phyloP scores from a whole-genome alignment of 1,139 yeast genomes.

The Kodamaea suecica region DNA sequence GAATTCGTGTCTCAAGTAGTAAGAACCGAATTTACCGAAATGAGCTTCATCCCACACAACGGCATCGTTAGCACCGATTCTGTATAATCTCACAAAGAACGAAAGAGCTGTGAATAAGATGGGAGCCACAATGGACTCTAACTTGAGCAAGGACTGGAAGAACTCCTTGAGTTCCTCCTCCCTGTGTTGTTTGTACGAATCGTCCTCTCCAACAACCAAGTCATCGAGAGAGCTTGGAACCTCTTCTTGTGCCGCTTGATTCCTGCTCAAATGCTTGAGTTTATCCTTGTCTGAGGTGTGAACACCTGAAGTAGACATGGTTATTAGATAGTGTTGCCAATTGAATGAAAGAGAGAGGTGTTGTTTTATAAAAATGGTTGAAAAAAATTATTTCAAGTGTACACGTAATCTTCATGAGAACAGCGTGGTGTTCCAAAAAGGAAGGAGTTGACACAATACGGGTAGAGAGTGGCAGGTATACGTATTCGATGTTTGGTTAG shows the following conservation, averaged over 20 bases:
- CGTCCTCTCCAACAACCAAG: slow-evolving; percentile 18
- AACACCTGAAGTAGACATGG: slow-evolving; percentile 29
- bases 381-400: too few species aligned
- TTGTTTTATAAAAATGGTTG: background rate
- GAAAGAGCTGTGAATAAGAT: slow-evolving; percentile 46
- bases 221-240: slow-evolving; percentile 2
- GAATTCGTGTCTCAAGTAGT: slow-evolving; percentile 87
- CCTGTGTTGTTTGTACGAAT: slow-evolving; percentile 24
- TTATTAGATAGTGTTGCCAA: too few species aligned
- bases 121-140: slow-evolving; percentile 44
- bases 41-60: slow-evolving; percentile 70
- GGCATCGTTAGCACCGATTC: slow-evolving; percentile 46
- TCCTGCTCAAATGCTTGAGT: slow-evolving; percentile 21
- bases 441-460: too few species aligned
- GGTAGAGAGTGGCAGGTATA: too few species aligned
- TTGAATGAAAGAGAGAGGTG: background rate
- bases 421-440: too few species aligned
- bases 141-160: slow-evolving; percentile 26
- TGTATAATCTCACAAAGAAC: slow-evolving; percentile 51
- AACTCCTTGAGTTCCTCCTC: slow-evolving; percentile 33
- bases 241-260: slow-evolving; percentile 8
- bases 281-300: slow-evolving; percentile 18
- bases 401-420: too few species aligned
- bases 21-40: slow-evolving; percentile 93
- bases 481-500: too few species aligned